phyloP scores from a whole-genome alignment of 345 rosid genomes.

The Camelina hispida region DNA sequence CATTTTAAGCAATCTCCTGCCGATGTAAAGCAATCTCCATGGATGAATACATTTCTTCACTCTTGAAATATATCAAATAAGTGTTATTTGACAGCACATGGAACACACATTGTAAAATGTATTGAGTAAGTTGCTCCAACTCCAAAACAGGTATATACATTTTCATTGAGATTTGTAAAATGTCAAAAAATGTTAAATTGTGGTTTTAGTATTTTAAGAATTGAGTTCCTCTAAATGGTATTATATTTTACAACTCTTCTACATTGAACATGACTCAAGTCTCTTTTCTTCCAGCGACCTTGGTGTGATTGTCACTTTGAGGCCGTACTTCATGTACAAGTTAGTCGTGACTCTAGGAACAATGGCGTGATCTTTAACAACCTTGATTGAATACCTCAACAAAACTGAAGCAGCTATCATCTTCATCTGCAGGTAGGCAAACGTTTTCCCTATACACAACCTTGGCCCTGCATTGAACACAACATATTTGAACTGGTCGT shows the following conservation, averaged over 20 bases:
- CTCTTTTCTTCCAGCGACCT: conserved; percentile 28
- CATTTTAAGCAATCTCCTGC: no score
- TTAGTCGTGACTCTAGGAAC: conserved; percentile 36
- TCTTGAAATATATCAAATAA: background rate
- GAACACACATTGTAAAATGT: background rate
- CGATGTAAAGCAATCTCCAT: no score
- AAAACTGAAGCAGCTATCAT: conserved; percentile 45
- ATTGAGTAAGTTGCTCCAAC: background rate
- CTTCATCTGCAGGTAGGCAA: conserved; percentile 56
- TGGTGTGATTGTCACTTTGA: conserved; percentile 38
- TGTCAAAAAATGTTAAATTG: background rate
- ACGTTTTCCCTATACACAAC: conserved; percentile 50
- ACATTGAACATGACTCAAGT: conserved; percentile 15
- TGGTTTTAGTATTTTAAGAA: background rate
- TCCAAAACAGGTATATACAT: background rate
- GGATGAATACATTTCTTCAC: background rate
- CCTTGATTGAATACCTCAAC: conserved; percentile 41
- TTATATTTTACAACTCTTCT: conserved; percentile 27
- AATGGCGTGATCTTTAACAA: conserved; percentile 30
- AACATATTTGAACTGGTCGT: conserved; percentile 46
- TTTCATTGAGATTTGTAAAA: conserved; percentile 4
- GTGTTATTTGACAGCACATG: background rate
- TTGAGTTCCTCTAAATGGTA: conserved; percentile 5
- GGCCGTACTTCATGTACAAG: conserved; percentile 41
- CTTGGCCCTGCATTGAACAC: conserved; percentile 55